A percentile compares a stretch with the other conserved stretches of the same genome.
phyloP scores from a whole-genome alignment of 139 green algal species.

The Chlorella vulgaris region DNA sequence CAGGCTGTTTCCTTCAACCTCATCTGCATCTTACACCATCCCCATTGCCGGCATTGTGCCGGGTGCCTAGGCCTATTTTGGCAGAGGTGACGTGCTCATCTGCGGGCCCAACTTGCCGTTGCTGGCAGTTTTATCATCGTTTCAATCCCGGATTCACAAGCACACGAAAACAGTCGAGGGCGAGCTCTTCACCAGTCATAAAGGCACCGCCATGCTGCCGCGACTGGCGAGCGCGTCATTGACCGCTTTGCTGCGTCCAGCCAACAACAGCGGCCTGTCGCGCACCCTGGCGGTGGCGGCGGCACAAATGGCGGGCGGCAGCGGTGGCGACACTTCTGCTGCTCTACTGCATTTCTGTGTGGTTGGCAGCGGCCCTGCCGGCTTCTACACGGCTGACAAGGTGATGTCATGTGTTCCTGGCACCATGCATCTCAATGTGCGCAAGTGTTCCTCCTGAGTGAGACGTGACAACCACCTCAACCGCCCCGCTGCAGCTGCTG shows the following conservation, averaged over 20 bases:
- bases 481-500: conserved; percentile 65
- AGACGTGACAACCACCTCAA: no score
- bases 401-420: conserved; percentile 28
- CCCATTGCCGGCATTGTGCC: no score
- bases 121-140: no score
- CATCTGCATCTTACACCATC: no score
- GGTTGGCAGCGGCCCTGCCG: conserved; percentile 86
- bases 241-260: background rate
- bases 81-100: no score
- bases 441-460: background rate
- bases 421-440: background rate
- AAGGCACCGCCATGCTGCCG: background rate
- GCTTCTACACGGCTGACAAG: conserved; percentile 84
- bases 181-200: background rate
- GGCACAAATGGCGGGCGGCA: background rate
- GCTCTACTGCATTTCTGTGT: conserved; percentile 68
- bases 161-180: no score
- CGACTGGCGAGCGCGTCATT: background rate
- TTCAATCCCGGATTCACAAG: no score
- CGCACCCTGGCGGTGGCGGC: conserved; percentile 16
- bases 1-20: no score
- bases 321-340: background rate
- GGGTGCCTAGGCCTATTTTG: no score
- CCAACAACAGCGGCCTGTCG: background rate
- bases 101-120: no score